These are phyloP conservation scores for Phytopythium oedochilum DNA, from an alignment of 352 stramenopile genomes.

Conservation along the genomic window DNA sequence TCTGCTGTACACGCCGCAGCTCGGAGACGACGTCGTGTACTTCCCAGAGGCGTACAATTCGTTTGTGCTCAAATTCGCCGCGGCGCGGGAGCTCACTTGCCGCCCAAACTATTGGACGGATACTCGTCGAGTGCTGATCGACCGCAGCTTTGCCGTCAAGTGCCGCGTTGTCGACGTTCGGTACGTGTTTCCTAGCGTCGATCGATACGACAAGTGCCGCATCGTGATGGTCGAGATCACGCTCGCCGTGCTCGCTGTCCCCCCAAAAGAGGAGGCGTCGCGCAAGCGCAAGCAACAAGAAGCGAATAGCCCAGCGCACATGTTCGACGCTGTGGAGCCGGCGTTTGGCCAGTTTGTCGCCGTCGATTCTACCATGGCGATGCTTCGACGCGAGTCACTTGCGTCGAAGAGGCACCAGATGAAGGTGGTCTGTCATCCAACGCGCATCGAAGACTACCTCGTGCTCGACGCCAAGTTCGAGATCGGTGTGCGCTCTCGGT, in stretches of 20 bases:
- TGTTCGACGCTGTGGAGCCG: background rate
- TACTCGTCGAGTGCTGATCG: background rate
- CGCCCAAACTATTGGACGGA: background rate
- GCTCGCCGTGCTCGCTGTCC: background rate
- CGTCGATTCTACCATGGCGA: background rate
- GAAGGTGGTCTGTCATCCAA: background rate
- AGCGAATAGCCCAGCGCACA: background rate
- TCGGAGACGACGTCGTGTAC: slow-evolving; percentile 1
- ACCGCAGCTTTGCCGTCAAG: slow-evolving; percentile 1
- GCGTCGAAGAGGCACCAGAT: background rate
- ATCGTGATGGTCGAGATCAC: slow-evolving; percentile 1
- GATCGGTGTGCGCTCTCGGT: background rate
- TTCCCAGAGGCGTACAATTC: background rate
- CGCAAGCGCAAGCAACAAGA: background rate
- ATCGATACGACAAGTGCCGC: background rate
- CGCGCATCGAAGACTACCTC: background rate
- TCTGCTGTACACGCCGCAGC: background rate
- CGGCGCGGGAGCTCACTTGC: background rate
- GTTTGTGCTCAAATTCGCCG: background rate
- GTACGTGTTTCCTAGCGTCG: background rate
- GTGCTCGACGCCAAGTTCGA: background rate
- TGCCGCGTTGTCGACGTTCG: background rate
- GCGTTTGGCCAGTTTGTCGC: background rate
- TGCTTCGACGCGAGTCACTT: background rate
- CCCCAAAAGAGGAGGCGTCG: background rate